Percentiles rank a stretch among this genome's conserved stretches.
Evolutionary conservation across 1,139 yeast genomes (phyloP).

Genomic region (Zhuliangozyma blackwelliae): DNA sequence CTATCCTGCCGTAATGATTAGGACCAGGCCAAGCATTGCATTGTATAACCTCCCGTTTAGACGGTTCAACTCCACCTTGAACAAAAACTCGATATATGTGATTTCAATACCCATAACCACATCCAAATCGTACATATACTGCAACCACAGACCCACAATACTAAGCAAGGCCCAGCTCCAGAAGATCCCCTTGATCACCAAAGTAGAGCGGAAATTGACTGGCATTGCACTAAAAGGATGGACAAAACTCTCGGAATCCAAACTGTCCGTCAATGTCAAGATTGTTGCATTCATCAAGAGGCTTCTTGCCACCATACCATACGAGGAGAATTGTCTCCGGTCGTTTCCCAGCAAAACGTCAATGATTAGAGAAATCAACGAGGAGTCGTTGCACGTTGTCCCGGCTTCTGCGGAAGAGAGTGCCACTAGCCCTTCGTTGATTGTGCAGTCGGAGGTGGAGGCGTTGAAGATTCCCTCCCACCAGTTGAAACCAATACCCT

Average conservation of each 20-base stretch:
- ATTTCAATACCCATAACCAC: slow-evolving; percentile 62
- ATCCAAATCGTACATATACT: slow-evolving; percentile 51
- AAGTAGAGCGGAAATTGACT: slow-evolving; percentile 36
- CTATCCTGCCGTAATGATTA: too few species aligned
- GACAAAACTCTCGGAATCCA: slow-evolving; percentile 40
- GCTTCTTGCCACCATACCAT: slow-evolving; percentile 44
- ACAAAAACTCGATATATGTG: slow-evolving; percentile 37
- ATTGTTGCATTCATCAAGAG: slow-evolving; percentile 32
- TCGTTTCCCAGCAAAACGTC: slow-evolving; percentile 48
- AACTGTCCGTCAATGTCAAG: slow-evolving; percentile 32
- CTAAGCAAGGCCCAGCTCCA: slow-evolving; percentile 24
- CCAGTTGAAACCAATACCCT: slow-evolving; percentile 39
- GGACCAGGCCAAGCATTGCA: too few species aligned
- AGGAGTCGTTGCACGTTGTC: slow-evolving; percentile 12
- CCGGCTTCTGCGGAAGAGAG: background rate
- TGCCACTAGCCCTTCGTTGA: slow-evolving; percentile 7
- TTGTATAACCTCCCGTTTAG: too few species aligned
- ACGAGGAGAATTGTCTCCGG: slow-evolving; percentile 48
- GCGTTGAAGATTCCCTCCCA: slow-evolving; percentile 23
- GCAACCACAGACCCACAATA: slow-evolving; percentile 46
- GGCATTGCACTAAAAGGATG: slow-evolving; percentile 40
- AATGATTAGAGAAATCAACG: slow-evolving; percentile 46
- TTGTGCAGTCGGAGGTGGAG: slow-evolving; percentile 32
- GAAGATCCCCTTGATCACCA: slow-evolving; percentile 29
- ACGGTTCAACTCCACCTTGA: background rate